A percentile compares a stretch with the other conserved stretches of the same genome.
Evolutionary conservation across 768 basidiomycete genomes (phyloP).

Genomic region (Pleurotus citrinopileatus): DNA sequence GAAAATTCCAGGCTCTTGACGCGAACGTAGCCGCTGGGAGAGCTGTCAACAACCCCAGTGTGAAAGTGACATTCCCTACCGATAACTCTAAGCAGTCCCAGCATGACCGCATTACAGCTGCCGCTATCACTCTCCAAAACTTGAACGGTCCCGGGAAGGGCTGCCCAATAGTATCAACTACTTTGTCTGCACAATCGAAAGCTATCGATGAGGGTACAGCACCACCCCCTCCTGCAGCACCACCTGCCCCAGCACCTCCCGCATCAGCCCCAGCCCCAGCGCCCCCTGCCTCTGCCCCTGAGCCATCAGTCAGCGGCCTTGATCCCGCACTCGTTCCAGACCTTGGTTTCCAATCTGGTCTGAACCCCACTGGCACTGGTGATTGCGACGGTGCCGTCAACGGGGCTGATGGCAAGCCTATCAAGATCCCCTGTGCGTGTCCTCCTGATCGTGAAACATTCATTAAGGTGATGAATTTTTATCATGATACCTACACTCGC

Average conservation of each 20-base stretch:
- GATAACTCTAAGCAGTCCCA: slow-evolving; percentile 53
- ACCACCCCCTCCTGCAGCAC: slow-evolving; percentile 2
- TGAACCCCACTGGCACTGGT: slow-evolving; percentile 54
- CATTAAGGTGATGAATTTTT: slow-evolving; percentile 38
- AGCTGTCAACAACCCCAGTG: slow-evolving; percentile 57
- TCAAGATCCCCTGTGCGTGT: slow-evolving; percentile 65
- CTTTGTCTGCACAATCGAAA: slow-evolving; percentile 36
- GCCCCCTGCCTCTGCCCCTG: slow-evolving; percentile 18
- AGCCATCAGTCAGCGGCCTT: slow-evolving; percentile 31
- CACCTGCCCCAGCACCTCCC: slow-evolving; percentile 10
- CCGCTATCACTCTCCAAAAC: slow-evolving; percentile 68
- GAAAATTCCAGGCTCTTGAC: slow-evolving; percentile 34
- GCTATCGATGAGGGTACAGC: slow-evolving; percentile 31
- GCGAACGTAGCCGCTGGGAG: slow-evolving; percentile 60
- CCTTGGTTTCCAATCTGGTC: slow-evolving; percentile 52
- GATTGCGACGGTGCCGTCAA: slow-evolving; percentile 66
- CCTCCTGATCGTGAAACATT: slow-evolving; percentile 55
- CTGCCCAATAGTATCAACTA: slow-evolving; percentile 64
- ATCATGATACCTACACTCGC: slow-evolving; percentile 3
- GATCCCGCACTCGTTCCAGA: slow-evolving; percentile 44
- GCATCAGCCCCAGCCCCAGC: slow-evolving; percentile 13
- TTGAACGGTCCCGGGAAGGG: slow-evolving; percentile 65
- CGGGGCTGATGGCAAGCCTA: slow-evolving; percentile 43
- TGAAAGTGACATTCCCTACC: slow-evolving; percentile 60
- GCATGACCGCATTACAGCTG: slow-evolving; percentile 55